Conservation (phyloP, 805 yeast genomes). For the Ogataea haglerorum region DNA sequence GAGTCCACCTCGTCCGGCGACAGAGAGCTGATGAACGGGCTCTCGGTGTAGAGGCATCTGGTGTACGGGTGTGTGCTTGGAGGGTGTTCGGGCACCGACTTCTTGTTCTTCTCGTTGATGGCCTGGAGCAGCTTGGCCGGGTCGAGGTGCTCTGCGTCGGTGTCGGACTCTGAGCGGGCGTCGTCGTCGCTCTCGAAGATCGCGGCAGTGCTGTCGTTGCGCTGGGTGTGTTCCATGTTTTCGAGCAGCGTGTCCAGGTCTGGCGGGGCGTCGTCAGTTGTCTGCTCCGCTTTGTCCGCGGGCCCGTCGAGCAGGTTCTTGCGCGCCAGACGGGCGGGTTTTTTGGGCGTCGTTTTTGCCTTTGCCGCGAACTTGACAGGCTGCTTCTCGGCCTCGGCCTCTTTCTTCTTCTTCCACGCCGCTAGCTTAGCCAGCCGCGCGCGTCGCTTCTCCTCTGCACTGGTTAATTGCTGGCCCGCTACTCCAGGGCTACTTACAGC, state of each 20-base stretch:
- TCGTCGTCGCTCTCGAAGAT: slow-evolving; percentile 20
- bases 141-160: slow-evolving; percentile 27
- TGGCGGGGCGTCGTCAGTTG: not conserved
- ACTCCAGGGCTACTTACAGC: slow-evolving; percentile 10
- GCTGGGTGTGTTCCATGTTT: not conserved
- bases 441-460: slow-evolving; percentile 33
- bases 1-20: slow-evolving; percentile 54
- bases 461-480: slow-evolving; percentile 11
- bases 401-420: slow-evolving; percentile 59
- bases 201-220: not conserved
- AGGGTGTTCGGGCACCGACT: slow-evolving; percentile 48
- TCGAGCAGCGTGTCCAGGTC: slow-evolving; percentile 1
- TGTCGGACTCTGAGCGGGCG: slow-evolving; percentile 33
- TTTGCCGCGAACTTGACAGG: slow-evolving; percentile 23
- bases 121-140: slow-evolving; percentile 37
- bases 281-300: not conserved
- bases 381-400: slow-evolving; percentile 23
- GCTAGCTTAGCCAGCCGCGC: slow-evolving; percentile 52
- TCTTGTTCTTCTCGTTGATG: slow-evolving; percentile 44
- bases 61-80: slow-evolving; percentile 49
- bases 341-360: slow-evolving; percentile 2
- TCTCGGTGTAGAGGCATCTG: slow-evolving; percentile 61
- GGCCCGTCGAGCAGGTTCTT: slow-evolving; percentile 3
- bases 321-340: slow-evolving; percentile 3
- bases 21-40: slow-evolving; percentile 47